Conservation (phyloP, 177 flowering plant species). For the Vitis hybrid region DNA sequence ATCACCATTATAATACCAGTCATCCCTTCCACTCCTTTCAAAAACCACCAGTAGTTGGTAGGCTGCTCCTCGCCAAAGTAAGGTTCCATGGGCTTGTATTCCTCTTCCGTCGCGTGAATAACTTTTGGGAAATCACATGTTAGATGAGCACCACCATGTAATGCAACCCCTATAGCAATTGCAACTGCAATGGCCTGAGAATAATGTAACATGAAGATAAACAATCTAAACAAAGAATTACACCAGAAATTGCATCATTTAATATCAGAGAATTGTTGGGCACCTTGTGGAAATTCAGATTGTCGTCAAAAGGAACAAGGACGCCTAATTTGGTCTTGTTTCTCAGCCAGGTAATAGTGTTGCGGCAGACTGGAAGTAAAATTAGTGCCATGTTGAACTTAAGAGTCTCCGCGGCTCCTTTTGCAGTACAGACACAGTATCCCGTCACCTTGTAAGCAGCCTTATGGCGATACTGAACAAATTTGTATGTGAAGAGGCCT, state of each 20-base stretch:
- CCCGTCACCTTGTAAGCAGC: slow-evolving; percentile 31
- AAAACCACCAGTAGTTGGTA: slow-evolving; percentile 26
- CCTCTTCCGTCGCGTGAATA: slow-evolving; percentile 23
- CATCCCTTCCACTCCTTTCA: slow-evolving; percentile 30
- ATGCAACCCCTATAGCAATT: slow-evolving; percentile 32
- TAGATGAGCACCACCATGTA: slow-evolving; percentile 32
- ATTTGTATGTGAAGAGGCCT: slow-evolving; percentile 46
- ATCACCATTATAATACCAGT: slow-evolving; percentile 36
- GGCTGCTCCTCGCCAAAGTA: slow-evolving; percentile 31
- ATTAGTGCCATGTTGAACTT: slow-evolving; percentile 53
- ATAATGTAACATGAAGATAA: neutral
- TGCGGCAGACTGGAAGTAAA: slow-evolving; percentile 45
- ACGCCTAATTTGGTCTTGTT: slow-evolving; percentile 31
- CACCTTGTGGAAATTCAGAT: slow-evolving; percentile 41
- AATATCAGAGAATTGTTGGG: no score
- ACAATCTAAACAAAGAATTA: neutral
- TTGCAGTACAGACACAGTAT: slow-evolving; percentile 31
- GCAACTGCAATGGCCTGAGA: slow-evolving; percentile 32
- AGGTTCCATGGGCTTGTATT: slow-evolving; percentile 27
- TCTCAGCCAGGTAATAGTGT: slow-evolving; percentile 49
- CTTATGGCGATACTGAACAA: slow-evolving; percentile 19
- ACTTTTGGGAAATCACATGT: slow-evolving; percentile 48
- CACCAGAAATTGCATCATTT: no score
- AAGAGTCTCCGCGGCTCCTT: slow-evolving; percentile 38
- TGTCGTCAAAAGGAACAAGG: slow-evolving; percentile 43